A percentile compares a stretch with the other conserved stretches of the same genome.
phyloP scores from a whole-genome alignment of 192 early-diverging fungal species.

The Obelidium mucronatum region DNA sequence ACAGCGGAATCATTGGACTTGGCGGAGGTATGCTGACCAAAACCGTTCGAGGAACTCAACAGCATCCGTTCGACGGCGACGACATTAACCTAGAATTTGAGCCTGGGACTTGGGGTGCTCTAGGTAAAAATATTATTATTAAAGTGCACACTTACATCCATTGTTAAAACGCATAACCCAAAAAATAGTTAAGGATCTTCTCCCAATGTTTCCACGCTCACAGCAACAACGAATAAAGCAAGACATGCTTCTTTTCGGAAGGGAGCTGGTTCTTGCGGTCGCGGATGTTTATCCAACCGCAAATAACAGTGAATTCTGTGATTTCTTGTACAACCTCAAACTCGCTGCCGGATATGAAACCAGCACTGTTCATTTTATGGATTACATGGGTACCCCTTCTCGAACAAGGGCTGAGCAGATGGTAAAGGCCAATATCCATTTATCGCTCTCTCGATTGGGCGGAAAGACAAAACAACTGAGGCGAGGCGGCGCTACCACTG shows the following conservation, averaged over 20 bases:
- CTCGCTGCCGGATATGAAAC: constrained; percentile 27
- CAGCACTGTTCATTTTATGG: constrained; percentile 1
- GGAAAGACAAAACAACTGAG: background rate
- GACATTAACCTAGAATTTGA: no score
- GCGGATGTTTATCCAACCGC: background rate
- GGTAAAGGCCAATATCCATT: constrained; percentile 7
- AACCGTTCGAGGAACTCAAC: no score
- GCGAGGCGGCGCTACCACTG: background rate
- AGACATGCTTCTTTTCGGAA: constrained; percentile 18
- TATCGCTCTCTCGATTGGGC: background rate
- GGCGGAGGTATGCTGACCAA: no score
- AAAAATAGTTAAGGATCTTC: constrained; percentile 25
- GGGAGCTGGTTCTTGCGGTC: background rate
- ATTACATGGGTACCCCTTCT: background rate
- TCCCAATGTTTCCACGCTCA: constrained; percentile 8
- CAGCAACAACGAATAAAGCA: constrained; percentile 11
- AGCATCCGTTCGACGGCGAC: no score
- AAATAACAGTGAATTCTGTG: background rate
- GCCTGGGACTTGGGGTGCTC: constrained; percentile 18
- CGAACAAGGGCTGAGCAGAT: constrained; percentile 2
- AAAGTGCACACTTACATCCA: background rate
- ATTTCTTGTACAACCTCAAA: constrained; percentile 21
- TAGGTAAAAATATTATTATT: background rate
- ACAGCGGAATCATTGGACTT: no score
- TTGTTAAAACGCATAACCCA: background rate